A percentile compares a stretch with the other conserved stretches of the same genome.
phyloP scores from a whole-genome alignment of 2,329 filamentous ascomycete species.

The Fusarium sp. region DNA sequence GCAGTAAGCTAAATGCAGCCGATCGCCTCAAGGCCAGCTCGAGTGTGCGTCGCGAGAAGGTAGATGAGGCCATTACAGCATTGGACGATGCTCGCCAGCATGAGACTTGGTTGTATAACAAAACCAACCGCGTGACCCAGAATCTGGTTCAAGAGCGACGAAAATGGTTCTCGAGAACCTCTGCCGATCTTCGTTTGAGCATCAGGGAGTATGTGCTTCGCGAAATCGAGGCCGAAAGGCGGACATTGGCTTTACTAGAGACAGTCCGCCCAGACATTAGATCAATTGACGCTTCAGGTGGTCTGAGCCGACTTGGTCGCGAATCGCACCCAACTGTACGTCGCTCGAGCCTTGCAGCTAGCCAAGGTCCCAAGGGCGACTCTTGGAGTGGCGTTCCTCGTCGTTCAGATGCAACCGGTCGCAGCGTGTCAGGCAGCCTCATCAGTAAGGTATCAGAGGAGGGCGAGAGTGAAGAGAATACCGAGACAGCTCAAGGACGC shows the following conservation, averaged over 20 bases:
- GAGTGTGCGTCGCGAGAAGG: conserved; percentile 91
- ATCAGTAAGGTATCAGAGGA: conserved; percentile 74
- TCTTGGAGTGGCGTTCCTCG: conserved; percentile 96
- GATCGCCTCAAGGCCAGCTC: conserved; percentile 89
- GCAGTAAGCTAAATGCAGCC: conserved; percentile 84
- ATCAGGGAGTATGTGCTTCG: conserved; percentile 93
- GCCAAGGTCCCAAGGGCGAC: conserved; percentile 97
- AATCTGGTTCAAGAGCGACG: conserved; percentile 91
- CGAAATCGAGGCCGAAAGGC: conserved; percentile 94
- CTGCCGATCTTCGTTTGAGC: conserved; percentile 82
- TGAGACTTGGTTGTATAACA: conserved; percentile 84
- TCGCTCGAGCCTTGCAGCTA: conserved; percentile 81
- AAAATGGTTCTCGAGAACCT: conserved; percentile 89
- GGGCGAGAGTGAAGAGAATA: conserved; percentile 60
- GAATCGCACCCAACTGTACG: conserved; percentile 84
- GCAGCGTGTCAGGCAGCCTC: conserved; percentile 80
- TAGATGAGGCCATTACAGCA: conserved; percentile 93
- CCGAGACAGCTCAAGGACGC: conserved; percentile 52
- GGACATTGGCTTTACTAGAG: conserved; percentile 92
- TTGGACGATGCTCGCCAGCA: conserved; percentile 87
- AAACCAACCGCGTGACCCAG: conserved; percentile 88
- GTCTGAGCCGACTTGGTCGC: conserved; percentile 87
- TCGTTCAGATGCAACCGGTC: conserved; percentile 79
- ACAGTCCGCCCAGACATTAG: conserved; percentile 92
- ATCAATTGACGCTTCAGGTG: conserved; percentile 90